Percentiles rank a stretch among this genome's conserved stretches.
phyloP scores from a whole-genome alignment of 1,139 yeast genomes.

The Casaregolazyma lundiana region DNA sequence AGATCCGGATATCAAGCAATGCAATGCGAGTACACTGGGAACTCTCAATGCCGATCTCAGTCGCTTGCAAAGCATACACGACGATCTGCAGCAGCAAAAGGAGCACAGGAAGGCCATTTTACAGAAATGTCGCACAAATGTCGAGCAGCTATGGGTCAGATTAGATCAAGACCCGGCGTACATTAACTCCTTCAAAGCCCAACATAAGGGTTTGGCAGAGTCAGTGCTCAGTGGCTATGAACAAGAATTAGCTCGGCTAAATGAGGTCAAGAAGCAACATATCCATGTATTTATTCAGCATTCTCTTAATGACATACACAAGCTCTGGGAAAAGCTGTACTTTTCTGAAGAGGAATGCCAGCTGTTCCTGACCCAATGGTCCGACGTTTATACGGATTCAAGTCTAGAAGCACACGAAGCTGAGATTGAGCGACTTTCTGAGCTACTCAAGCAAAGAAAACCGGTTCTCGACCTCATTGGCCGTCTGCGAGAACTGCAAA shows the following conservation, averaged over 20 bases:
- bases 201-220: constrained; percentile 31
- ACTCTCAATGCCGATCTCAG: constrained; percentile 25
- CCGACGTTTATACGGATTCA: constrained; percentile 48
- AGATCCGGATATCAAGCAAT: constrained; percentile 26
- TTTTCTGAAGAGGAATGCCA: constrained; percentile 46
- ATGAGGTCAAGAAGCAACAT: constrained; percentile 54
- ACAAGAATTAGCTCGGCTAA: constrained; percentile 53
- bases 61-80: constrained; percentile 23
- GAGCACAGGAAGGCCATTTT: constrained; percentile 15
- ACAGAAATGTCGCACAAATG: constrained; percentile 14
- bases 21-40: constrained; percentile 29
- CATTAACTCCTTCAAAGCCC: constrained; percentile 25
- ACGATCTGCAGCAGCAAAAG: constrained; percentile 30
- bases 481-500: constrained; percentile 50
- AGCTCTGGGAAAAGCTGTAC: constrained; percentile 59
- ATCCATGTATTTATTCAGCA: constrained; percentile 65
- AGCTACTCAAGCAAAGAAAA: constrained; percentile 47
- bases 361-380: constrained; percentile 36
- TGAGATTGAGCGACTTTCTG: constrained; percentile 51
- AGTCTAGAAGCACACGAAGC: constrained; percentile 56
- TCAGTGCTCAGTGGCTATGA: constrained; percentile 39
- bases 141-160: constrained; percentile 30
- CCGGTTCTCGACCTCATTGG: constrained; percentile 54
- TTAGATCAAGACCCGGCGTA: constrained; percentile 19
- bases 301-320: constrained; percentile 53